Percentiles rank a stretch among this genome's conserved stretches.
These are phyloP conservation scores for Arxiozyma telluris DNA, from an alignment of 1,139 yeast genomes.

Conservation along the genomic window DNA sequence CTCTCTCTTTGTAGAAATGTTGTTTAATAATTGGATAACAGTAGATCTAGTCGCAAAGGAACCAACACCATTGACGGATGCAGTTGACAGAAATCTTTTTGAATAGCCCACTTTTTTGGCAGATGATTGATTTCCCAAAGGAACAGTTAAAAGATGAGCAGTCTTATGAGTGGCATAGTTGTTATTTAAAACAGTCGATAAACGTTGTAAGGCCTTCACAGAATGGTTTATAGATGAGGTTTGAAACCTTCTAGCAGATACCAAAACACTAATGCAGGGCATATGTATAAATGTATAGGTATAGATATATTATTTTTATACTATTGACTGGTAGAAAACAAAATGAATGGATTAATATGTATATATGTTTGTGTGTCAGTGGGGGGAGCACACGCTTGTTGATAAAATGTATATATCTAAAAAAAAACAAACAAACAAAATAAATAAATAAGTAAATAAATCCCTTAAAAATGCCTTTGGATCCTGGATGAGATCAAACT, in stretches of 20 bases:
- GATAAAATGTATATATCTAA: too few relatives aligned
- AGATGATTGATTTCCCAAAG: neutral
- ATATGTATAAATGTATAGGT: conserved; percentile 4
- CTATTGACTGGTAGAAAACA: neutral
- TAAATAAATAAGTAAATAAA: neutral
- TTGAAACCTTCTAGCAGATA: conserved; percentile 17
- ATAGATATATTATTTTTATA: neutral
- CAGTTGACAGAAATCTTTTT: conserved; percentile 16
- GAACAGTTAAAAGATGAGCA: conserved; percentile 2
- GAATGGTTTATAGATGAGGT: conserved; percentile 1
- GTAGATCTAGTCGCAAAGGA: conserved; percentile 64
- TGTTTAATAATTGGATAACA: conserved; percentile 86
- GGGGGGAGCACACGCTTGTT: neutral
- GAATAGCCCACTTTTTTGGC: conserved; percentile 21
- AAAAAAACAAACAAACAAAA: too few relatives aligned
- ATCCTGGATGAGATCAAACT: neutral
- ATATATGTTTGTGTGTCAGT: neutral
- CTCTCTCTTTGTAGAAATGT: conserved; percentile 93
- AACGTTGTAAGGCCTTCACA: conserved; percentile 9
- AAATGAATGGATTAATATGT: neutral
- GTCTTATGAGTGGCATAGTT: conserved; percentile 5
- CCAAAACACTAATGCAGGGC: conserved; percentile 22
- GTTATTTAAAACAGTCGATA: conserved; percentile 10
- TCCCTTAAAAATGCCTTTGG: neutral
- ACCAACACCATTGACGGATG: conserved; percentile 23